Conservation (phyloP, 1,284 basidiomycete genomes). For the Ustilago curta region DNA sequence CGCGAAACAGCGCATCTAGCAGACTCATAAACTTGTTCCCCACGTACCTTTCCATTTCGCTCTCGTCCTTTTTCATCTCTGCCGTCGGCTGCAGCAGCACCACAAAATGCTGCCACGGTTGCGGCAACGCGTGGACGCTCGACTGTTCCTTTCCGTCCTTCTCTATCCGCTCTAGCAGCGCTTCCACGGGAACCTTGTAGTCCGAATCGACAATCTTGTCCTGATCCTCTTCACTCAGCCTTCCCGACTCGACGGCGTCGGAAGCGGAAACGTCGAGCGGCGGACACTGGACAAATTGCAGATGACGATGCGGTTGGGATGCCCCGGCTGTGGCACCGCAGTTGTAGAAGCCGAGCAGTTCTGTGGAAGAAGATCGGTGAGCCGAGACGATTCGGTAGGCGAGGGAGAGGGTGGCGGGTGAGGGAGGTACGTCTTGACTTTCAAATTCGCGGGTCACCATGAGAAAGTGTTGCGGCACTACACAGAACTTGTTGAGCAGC, state of each 20-base stretch:
- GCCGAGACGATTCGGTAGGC: conserved; percentile 55
- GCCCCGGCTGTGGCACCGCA: conserved; percentile 64
- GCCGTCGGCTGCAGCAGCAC: conserved; percentile 46
- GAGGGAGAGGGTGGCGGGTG: conserved; percentile 54
- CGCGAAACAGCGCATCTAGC: conserved; percentile 63
- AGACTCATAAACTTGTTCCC: conserved; percentile 57
- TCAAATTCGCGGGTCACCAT: conserved; percentile 63
- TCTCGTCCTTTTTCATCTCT: conserved; percentile 11
- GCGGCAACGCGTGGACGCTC: conserved; percentile 56
- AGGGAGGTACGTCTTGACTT: conserved; percentile 62
- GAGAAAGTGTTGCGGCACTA: conserved; percentile 65
- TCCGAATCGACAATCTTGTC: conserved; percentile 28
- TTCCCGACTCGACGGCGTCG: background rate
- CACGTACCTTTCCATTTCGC: conserved; percentile 47
- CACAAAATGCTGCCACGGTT: conserved; percentile 68
- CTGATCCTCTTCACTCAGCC: conserved; percentile 34
- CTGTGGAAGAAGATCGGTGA: conserved; percentile 27
- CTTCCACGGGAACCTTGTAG: conserved; percentile 59
- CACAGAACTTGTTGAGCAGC: conserved; percentile 67
- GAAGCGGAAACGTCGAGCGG: conserved; percentile 24
- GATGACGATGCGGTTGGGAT: conserved; percentile 62
- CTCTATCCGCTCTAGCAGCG: conserved; percentile 57
- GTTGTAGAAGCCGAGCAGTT: conserved; percentile 66
- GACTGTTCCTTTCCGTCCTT: conserved; percentile 62
- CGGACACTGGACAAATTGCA: conserved; percentile 63